These are phyloP conservation scores for Emmonsiellopsis sp. DNA, from an alignment of 2,329 filamentous ascomycete species.

Conservation along the genomic window DNA sequence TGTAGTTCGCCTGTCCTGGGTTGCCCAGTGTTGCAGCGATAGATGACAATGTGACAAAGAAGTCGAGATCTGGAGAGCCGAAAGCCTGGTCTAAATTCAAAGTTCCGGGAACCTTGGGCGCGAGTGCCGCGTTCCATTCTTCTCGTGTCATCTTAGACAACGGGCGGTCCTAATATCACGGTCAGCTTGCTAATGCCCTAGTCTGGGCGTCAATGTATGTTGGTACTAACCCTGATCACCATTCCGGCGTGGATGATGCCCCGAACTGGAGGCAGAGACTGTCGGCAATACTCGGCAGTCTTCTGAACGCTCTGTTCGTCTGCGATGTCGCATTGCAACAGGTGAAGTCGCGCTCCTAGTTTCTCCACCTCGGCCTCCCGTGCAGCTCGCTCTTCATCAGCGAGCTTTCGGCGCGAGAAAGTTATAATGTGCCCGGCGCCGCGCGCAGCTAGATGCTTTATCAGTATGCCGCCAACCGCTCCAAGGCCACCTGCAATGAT, in stretches of 20 bases:
- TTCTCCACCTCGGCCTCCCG: background rate
- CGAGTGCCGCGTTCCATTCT: conserved; percentile 9
- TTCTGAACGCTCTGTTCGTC: background rate
- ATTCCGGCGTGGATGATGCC: conserved; percentile 16
- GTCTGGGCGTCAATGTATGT: background rate
- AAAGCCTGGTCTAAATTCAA: conserved; percentile 17
- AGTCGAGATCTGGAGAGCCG: conserved; percentile 15
- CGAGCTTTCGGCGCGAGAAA: conserved; percentile 20
- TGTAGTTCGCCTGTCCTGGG: conserved; percentile 27
- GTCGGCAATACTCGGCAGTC: background rate
- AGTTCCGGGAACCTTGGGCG: conserved; percentile 20
- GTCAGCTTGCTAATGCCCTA: background rate
- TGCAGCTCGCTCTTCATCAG: conserved; percentile 17
- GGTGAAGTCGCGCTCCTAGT: conserved; percentile 6
- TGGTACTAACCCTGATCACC: conserved; percentile 14
- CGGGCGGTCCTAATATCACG: conserved; percentile 13
- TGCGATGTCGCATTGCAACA: conserved; percentile 12
- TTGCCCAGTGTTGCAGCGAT: conserved; percentile 25
- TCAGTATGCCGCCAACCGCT: conserved; percentile 28
- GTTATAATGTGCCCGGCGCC: conserved; percentile 27
- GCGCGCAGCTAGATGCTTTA: conserved; percentile 22
- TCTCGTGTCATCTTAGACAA: conserved; percentile 21
- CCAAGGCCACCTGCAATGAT: conserved; percentile 32
- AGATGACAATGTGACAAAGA: conserved; percentile 29
- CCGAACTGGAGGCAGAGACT: conserved; percentile 13